Evolutionary conservation across 306 rosid species (phyloP).

Genomic region (Quercus robur): DNA sequence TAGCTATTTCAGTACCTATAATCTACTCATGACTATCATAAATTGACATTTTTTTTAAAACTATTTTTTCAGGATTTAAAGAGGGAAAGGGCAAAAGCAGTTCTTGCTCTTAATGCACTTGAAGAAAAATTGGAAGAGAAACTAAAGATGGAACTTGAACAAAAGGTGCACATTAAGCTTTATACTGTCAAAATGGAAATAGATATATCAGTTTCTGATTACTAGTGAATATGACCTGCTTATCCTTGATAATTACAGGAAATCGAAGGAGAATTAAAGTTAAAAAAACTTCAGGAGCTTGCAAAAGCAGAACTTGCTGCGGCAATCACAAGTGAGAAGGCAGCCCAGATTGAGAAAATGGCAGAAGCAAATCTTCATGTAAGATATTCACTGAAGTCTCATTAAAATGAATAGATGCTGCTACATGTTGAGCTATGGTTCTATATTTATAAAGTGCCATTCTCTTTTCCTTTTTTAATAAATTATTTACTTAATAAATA

Average conservation of each 20-base stretch:
- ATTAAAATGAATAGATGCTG: slow-evolving; percentile 18
- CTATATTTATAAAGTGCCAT: not conserved
- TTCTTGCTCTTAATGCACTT: slow-evolving; percentile 76
- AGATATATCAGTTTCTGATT: slow-evolving; percentile 6
- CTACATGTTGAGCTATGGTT: slow-evolving; percentile 12
- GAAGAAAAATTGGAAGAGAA: slow-evolving; percentile 87
- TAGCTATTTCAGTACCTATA: slow-evolving; percentile 3
- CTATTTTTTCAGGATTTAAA: slow-evolving; percentile 62
- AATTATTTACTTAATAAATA: too few species aligned
- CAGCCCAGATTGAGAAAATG: slow-evolving; percentile 84
- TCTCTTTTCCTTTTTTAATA: too few species aligned
- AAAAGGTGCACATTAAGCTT: slow-evolving; percentile 52
- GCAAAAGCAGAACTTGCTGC: slow-evolving; percentile 84
- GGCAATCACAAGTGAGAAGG: slow-evolving; percentile 81
- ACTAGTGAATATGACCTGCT: slow-evolving; percentile 25
- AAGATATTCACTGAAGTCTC: slow-evolving; percentile 38
- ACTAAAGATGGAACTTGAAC: slow-evolving; percentile 69
- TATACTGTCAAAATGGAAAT: slow-evolving; percentile 13
- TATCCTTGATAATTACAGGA: slow-evolving; percentile 51
- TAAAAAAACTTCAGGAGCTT: slow-evolving; percentile 54
- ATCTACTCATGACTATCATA: slow-evolving; percentile 4
- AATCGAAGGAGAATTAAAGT: slow-evolving; percentile 54
- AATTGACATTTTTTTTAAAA: not conserved
- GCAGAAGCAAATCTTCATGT: slow-evolving; percentile 88
- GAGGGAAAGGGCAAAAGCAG: slow-evolving; percentile 82